Percentiles rank a stretch among this genome's conserved stretches.
Conservation (phyloP, 164 flowering plant species). For the Chimonanthus praecox region DNA sequence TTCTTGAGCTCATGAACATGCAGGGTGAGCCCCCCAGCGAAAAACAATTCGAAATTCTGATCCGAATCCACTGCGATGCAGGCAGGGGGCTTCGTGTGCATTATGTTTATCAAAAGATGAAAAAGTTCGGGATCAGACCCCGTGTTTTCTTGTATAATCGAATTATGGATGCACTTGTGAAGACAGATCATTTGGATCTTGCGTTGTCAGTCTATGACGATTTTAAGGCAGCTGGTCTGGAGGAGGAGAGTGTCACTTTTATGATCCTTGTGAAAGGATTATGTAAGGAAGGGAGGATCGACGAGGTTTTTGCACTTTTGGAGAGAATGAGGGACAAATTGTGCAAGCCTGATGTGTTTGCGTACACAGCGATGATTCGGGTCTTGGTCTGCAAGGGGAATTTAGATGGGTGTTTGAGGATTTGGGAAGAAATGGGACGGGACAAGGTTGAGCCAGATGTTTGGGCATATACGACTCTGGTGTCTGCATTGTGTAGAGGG, state of each 20-base stretch:
- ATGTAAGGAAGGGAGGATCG: conserved; percentile 60
- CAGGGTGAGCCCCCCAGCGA: conserved; percentile 84
- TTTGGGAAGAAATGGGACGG: conserved; percentile 83
- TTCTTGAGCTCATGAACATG: conserved; percentile 81
- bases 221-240: conserved; percentile 61
- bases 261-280: conserved; percentile 84
- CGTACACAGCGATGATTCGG: conserved; percentile 85
- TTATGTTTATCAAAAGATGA: conserved; percentile 83
- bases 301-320: conserved; percentile 57
- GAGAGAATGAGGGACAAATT: conserved; percentile 57
- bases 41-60: conserved; percentile 89
- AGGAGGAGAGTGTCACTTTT: conserved; percentile 76
- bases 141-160: conserved; percentile 75
- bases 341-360: conserved; percentile 92
- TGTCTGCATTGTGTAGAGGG: conserved; percentile 64
- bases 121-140: conserved; percentile 68
- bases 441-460: conserved; percentile 80
- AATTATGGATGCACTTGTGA: conserved; percentile 76
- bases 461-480: conserved; percentile 70
- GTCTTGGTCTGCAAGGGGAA: conserved; percentile 51
- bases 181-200: conserved; percentile 64
- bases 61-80: conserved; percentile 82
- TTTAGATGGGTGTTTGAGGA: conserved; percentile 67
- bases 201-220: conserved; percentile 79
- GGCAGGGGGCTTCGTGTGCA: conserved; percentile 78